Base-by-base conservation (phyloP, 176 grass and related monocot genomes). In the Ananas comosus region DNA sequence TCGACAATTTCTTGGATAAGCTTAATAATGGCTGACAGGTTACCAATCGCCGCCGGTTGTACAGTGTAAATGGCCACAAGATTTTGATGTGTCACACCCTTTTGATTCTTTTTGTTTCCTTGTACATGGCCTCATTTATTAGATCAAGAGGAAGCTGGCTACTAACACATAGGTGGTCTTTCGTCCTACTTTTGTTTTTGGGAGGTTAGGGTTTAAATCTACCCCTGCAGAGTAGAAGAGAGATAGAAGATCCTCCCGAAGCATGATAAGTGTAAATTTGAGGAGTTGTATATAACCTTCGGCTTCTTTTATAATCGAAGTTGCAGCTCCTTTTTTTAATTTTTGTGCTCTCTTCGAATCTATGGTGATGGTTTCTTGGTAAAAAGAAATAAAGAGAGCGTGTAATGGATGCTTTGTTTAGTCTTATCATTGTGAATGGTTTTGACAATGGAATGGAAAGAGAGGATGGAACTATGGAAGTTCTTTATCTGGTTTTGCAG, bases 1-100 rank as follows among this genome's bases (percentile, higher is more conserved):
- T 99, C 58, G 90, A 79, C 63, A 89, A 86, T 48, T 99, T 99
- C 75, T 76, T 91, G 70, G 68, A 75, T 48, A 93, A 82, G 72
- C 89, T 99, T 49, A 88, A 93, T 52, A 88, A 93, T 50, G 80
- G 89, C 73, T 93, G 81, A 99, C 69, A 33, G 29, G 69, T 52
- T 63, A 10, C 42, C 53, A 53, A 73, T 63, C 51, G 57, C 74
- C 23, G 51, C 7, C 4, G 33, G 33, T 42, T 99, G 94, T 99
- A 99, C 89, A 99, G 87, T 88, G 86, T 83, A 90, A 83, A 92
- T 67, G 58, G 76, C 47, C 68, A 48, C n/a, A 67, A 69, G 66
- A 69, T 86, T 81, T 82, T 70, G 71, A 70, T 76, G 79, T 13
- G 33, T 42, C 33, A 42, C 69, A 63, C 70, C 72, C 70, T 59